Conservation (phyloP, 2,329 filamentous ascomycete genomes). For the Penicillium digitatum region DNA sequence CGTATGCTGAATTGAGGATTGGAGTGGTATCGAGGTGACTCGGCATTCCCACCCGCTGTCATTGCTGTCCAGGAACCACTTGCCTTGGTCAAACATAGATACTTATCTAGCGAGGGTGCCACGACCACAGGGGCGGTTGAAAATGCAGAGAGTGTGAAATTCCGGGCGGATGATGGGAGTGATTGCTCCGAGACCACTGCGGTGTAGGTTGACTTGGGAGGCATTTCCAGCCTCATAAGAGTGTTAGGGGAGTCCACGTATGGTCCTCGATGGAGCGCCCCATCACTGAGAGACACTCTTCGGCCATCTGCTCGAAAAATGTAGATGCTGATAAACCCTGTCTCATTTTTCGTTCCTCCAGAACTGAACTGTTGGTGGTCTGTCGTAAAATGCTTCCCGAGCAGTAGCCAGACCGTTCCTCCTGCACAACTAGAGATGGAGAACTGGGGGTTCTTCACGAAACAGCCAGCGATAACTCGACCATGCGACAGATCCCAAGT, state of each 20-base stretch:
- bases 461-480: slow-evolving; percentile 66
- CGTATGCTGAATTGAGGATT: slow-evolving; percentile 81
- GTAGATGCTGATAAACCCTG: slow-evolving; percentile 84
- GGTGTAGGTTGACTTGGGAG: slow-evolving; percentile 52
- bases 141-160: slow-evolving; percentile 84
- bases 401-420: slow-evolving; percentile 73
- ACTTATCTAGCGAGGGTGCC: slow-evolving; percentile 57
- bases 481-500: slow-evolving; percentile 64
- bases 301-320: slow-evolving; percentile 69
- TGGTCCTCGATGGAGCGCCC: slow-evolving; percentile 68
- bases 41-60: slow-evolving; percentile 80
- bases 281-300: slow-evolving; percentile 69
- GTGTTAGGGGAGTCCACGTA: slow-evolving; percentile 94
- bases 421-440: slow-evolving; percentile 50
- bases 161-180: slow-evolving; percentile 67
- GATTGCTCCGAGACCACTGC: slow-evolving; percentile 75
- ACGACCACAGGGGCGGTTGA: slow-evolving; percentile 62
- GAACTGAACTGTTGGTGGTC: slow-evolving; percentile 49
- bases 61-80: slow-evolving; percentile 69
- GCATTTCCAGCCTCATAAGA: slow-evolving; percentile 67
- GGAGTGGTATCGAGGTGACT: slow-evolving; percentile 68
- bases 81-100: slow-evolving; percentile 57
- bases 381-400: slow-evolving; percentile 80
- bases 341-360: slow-evolving; percentile 47
- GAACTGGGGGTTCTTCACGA: slow-evolving; percentile 63